phyloP scores from a whole-genome alignment of 164 flowering plant genomes.

The Nymphaea thermarum region DNA sequence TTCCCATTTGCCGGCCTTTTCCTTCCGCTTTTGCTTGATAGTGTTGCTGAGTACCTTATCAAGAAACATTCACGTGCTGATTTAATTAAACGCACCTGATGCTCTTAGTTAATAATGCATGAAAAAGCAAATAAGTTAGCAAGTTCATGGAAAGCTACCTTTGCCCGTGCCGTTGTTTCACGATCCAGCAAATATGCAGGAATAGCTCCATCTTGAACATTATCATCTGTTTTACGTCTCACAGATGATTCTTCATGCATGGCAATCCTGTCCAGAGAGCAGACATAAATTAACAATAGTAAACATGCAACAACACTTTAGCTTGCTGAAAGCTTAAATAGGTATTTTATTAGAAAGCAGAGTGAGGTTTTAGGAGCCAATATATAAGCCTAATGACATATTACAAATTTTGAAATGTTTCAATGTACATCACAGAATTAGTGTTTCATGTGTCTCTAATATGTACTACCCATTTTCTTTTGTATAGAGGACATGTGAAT shows the following conservation, averaged over 20 bases:
- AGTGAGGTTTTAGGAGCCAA: background rate
- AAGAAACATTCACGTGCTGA: background rate
- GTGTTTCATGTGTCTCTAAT: background rate
- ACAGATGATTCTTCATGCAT: slow-evolving; percentile 85
- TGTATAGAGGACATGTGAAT: no score
- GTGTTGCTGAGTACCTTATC: slow-evolving; percentile 83
- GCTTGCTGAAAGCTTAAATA: no score
- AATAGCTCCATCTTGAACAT: slow-evolving; percentile 80
- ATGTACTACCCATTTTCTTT: no score
- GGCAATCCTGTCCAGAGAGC: slow-evolving; percentile 40
- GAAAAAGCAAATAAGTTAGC: background rate
- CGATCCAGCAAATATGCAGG: slow-evolving; percentile 95
- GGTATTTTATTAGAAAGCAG: no score
- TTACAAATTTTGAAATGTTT: background rate
- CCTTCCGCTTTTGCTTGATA: slow-evolving; percentile 95
- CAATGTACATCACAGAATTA: background rate
- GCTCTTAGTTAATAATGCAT: background rate
- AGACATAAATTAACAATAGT: slow-evolving; percentile 2
- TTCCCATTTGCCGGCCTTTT: slow-evolving; percentile 99
- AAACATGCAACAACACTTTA: background rate
- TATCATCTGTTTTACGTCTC: slow-evolving; percentile 86
- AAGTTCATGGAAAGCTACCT: slow-evolving; percentile 25
- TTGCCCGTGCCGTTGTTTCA: slow-evolving; percentile 84
- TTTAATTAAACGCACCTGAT: no score
- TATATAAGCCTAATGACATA: background rate